Base-by-base conservation (phyloP, 306 rosid species). In the Trifolium subterraneum region DNA sequence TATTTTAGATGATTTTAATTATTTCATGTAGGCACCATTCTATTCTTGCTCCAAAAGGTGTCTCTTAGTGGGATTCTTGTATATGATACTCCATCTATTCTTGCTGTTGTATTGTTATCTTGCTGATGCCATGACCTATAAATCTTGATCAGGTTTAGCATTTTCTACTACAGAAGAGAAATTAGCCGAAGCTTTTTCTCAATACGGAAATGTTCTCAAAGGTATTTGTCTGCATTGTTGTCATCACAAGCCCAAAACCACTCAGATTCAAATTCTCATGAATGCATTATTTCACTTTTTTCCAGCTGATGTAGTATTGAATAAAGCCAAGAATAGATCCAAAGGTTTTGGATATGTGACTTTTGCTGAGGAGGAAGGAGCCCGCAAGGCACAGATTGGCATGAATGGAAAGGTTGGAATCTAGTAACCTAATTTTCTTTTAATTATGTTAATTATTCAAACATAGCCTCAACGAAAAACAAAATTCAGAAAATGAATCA, bases 321-420 rank as follows among this genome's bases (percentile, higher is more conserved):
- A 78, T 52, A 78, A 63, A 78, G 78, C 78, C 58, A 71, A 55
- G 25, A 78, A 33, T 16, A 78, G 69, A 44, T 72, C 68, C 42
- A 78, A 78, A 61, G 82, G 82, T 64, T 78, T 78, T 64, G 82
- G 82, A 39, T 78, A 52, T 20, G 82, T 78, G 62, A 78, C 78
- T 39, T 78, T 78, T 78, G 67, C 68, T 19, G 60, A 72, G n/a
- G 78, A 71, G 82, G 78, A 78, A 78, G 82, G 72, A 50, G 82
- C 82, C 41, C 78, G 6, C 18, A 54, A 42, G 61, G 82, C 82
- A 15, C 77, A 64, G n/a, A 64, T 41, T 14, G 44, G 19, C 68
- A 78, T 78, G 82, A 65, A 78, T 54, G 23, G 82, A 78, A 71
- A 78, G 69, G 82, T 39, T 6, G 64, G 73, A 29, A 52, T 64